A percentile compares a stretch with the other conserved stretches of the same genome.
Evolutionary conservation across 768 basidiomycete genomes (phyloP).

Genomic region (Lactarius hatsudake): DNA sequence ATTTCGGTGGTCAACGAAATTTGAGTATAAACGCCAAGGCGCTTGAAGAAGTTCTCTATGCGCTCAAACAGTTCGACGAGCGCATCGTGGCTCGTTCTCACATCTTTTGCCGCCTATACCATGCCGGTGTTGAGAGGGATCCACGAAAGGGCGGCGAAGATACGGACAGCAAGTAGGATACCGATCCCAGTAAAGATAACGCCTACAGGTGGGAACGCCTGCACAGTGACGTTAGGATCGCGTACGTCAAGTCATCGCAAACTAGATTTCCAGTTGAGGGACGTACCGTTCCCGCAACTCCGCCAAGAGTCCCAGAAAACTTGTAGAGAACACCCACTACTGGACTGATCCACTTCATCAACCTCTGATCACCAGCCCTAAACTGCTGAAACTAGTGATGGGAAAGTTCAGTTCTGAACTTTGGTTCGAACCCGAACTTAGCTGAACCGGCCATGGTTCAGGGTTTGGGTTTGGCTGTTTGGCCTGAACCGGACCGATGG

Average conservation of each 20-base stretch:
- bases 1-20: background rate
- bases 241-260: background rate
- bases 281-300: background rate
- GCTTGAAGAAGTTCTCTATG: background rate
- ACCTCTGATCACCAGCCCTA: background rate
- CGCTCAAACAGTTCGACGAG: background rate
- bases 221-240: background rate
- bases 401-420: too few species aligned
- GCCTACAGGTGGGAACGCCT: background rate
- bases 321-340: constrained; percentile 1
- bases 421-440: too few species aligned
- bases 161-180: constrained; percentile 8
- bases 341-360: background rate
- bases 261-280: background rate
- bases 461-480: too few species aligned
- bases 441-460: too few species aligned
- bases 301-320: background rate
- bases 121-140: background rate
- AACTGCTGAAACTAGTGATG: constrained; percentile 6
- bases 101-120: background rate
- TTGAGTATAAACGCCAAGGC: background rate
- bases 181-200: constrained; percentile 3
- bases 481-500: too few species aligned
- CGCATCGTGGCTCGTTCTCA: background rate
- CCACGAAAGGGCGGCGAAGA: background rate